Conservation (phyloP, 2,329 filamentous ascomycete genomes). For the Chaetothyriales sp. region DNA sequence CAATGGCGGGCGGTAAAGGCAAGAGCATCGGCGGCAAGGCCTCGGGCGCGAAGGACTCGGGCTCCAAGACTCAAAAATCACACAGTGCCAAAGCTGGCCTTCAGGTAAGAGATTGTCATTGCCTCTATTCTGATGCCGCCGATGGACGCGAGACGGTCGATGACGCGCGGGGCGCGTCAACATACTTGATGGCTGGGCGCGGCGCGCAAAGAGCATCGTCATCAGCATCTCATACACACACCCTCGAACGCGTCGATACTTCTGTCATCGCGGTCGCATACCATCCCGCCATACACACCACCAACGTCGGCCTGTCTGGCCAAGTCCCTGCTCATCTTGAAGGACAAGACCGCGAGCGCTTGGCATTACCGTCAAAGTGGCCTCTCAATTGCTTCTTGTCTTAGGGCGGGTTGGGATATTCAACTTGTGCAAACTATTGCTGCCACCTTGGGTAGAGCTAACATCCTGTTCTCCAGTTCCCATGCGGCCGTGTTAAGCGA, state of each 20-base stretch:
- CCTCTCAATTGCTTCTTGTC: not conserved
- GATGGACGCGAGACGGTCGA: slow-evolving; percentile 1
- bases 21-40: slow-evolving; percentile 81
- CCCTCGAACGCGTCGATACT: not conserved
- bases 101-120: slow-evolving; percentile 51
- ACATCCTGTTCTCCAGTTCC: slow-evolving; percentile 50
- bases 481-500: slow-evolving; percentile 98
- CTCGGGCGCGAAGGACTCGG: slow-evolving; percentile 60
- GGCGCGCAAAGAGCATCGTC: not conserved
- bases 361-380: too few species aligned
- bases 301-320: not conserved
- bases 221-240: not conserved
- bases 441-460: not conserved
- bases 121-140: not conserved
- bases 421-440: not conserved
- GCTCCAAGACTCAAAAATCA: slow-evolving; percentile 80
- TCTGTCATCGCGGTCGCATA: not conserved
- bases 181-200: slow-evolving; percentile 8
- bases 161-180: slow-evolving; percentile 2
- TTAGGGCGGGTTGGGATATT: too few species aligned
- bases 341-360: too few species aligned
- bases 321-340: not conserved
- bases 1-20: slow-evolving; percentile 81
- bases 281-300: not conserved
- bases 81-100: slow-evolving; percentile 90